Evolutionary conservation across 148 eudicot species (phyloP).

Genomic region (Vaccinium macrocarpon): DNA sequence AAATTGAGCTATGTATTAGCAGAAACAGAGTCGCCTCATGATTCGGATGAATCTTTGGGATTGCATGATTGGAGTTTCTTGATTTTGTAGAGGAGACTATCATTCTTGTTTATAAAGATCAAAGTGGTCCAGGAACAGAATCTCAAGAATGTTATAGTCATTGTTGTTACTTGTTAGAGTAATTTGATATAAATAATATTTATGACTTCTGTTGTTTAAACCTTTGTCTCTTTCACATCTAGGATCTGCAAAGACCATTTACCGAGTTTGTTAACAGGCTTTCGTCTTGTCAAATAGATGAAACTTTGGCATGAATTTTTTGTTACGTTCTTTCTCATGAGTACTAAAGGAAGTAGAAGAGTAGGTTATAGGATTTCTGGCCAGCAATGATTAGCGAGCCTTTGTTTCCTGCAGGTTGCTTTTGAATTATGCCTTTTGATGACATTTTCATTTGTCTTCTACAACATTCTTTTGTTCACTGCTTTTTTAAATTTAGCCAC

Average conservation of each 20-base stretch:
- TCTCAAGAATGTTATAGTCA: not conserved
- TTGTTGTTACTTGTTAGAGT: not conserved
- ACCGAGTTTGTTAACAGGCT: not conserved
- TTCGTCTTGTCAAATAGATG: not conserved
- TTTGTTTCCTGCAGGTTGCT: not conserved
- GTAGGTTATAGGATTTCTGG: not conserved
- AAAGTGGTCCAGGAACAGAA: not conserved
- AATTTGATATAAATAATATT: constrained; percentile 10
- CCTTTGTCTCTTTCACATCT: not conserved
- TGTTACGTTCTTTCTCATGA: not conserved
- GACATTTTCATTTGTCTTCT: constrained; percentile 10
- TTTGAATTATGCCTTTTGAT: not conserved
- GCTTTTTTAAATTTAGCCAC: constrained; percentile 1
- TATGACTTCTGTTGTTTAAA: not conserved
- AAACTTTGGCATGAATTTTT: not conserved
- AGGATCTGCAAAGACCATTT: constrained; percentile 1
- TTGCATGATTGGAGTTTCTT: constrained; percentile 11
- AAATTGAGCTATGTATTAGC: constrained; percentile 16
- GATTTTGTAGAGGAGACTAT: not conserved
- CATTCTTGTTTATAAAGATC: not conserved
- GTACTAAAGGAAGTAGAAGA: not conserved
- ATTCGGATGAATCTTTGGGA: constrained; percentile 4
- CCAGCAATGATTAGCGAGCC: not conserved
- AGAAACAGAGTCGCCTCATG: constrained; percentile 12
- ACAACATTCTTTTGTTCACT: not conserved